A percentile compares a stretch with the other conserved stretches of the same genome.
These are phyloP conservation scores for Cyclospora cayetanensis DNA, from an alignment of 169 alveolate species.

Conservation along the genomic window DNA sequence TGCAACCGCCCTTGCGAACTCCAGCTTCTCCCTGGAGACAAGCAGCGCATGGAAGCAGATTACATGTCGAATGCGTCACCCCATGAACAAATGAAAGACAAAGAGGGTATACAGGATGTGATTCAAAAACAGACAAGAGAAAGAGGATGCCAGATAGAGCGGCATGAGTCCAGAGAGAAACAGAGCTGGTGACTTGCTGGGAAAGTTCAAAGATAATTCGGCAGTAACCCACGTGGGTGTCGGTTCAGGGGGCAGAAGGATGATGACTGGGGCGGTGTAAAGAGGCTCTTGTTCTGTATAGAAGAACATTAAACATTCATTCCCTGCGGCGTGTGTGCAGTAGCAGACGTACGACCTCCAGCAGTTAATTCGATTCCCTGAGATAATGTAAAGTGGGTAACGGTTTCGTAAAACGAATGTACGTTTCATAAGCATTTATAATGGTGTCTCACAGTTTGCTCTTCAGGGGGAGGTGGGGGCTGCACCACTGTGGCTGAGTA, in stretches of 20 bases:
- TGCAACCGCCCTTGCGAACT: constrained; percentile 70
- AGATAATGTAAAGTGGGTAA: neutral
- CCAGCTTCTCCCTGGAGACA: constrained; percentile 69
- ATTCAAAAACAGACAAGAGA: neutral
- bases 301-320: neutral
- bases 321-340: neutral
- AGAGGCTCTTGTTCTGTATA: constrained; percentile 4
- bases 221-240: constrained; percentile 49
- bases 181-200: neutral
- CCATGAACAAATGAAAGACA: neutral
- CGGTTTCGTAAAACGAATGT: neutral
- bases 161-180: neutral
- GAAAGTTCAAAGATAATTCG: neutral
- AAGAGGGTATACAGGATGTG: neutral
- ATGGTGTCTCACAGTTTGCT: neutral
- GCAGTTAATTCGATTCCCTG: neutral
- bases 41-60: neutral
- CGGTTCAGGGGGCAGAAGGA: constrained; percentile 59
- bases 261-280: constrained; percentile 72
- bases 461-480: constrained; percentile 59
- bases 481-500: constrained; percentile 35
- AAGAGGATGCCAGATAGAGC: neutral
- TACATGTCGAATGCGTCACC: neutral
- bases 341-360: neutral
- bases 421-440: neutral